Evolutionary conservation across 345 rosid species (phyloP).

Genomic region (Cochlearia excelsa): DNA sequence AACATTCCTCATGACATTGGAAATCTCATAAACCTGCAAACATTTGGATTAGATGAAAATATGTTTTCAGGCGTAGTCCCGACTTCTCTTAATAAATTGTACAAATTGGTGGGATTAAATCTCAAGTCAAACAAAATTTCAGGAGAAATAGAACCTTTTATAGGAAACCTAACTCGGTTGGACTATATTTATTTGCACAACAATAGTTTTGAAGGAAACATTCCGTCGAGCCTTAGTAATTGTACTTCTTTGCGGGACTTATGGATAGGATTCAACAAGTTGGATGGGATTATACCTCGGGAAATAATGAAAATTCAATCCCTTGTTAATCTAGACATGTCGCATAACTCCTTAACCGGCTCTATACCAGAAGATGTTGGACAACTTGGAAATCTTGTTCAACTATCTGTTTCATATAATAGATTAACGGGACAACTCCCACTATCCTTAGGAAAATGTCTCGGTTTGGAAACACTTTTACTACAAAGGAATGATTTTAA

Average conservation of each 20-base stretch:
- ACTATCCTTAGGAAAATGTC: slow-evolving; percentile 2
- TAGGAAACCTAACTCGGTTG: slow-evolving; percentile 6
- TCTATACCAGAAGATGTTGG: slow-evolving; percentile 1
- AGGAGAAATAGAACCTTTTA: background rate
- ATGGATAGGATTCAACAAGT: background rate
- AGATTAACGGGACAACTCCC: background rate
- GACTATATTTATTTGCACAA: background rate
- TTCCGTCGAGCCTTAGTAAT: background rate
- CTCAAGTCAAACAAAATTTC: background rate
- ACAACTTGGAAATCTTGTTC: background rate
- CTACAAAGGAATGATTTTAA: slow-evolving; percentile 6
- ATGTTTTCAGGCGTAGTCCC: background rate
- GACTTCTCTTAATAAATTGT: background rate
- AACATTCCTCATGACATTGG: background rate
- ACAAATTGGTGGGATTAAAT: background rate
- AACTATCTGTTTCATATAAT: rapidly evolving
- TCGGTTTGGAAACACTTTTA: background rate
- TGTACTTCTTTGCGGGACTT: background rate
- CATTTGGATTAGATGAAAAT: background rate
- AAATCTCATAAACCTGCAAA: background rate
- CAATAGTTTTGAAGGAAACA: slow-evolving; percentile 11
- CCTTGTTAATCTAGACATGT: rapidly evolving
- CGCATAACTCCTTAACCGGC: background rate
- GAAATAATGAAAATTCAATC: background rate
- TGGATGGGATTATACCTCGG: slow-evolving; percentile 8